phyloP scores from a whole-genome alignment of 2,329 filamentous ascomycete species.

The Emmonsiellopsis sp. region DNA sequence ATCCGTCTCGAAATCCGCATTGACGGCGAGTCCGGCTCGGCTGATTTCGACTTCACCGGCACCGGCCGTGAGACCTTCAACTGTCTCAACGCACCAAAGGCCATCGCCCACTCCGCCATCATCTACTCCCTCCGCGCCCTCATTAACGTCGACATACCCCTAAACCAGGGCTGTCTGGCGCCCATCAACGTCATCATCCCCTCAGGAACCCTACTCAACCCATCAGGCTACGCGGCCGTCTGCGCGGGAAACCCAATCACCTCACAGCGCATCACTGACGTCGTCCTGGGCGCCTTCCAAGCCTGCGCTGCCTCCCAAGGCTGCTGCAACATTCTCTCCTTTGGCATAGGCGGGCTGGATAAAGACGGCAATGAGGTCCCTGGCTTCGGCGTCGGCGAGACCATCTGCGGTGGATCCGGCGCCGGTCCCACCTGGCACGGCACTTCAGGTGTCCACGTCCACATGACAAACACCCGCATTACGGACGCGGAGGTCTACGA shows the following conservation, averaged over 20 bases:
- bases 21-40: slow-evolving; percentile 62
- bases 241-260: slow-evolving; percentile 78
- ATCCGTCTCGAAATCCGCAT: slow-evolving; percentile 69
- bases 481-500: slow-evolving; percentile 77
- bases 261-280: slow-evolving; percentile 69
- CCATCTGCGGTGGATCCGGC: slow-evolving; percentile 70
- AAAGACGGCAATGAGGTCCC: slow-evolving; percentile 47
- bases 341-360: slow-evolving; percentile 65
- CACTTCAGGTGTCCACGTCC: slow-evolving; percentile 66
- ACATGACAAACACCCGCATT: slow-evolving; percentile 83
- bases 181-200: slow-evolving; percentile 69
- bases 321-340: slow-evolving; percentile 76
- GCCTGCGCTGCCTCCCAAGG: slow-evolving; percentile 73
- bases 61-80: slow-evolving; percentile 72
- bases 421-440: slow-evolving; percentile 66
- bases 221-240: slow-evolving; percentile 67
- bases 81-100: slow-evolving; percentile 72
- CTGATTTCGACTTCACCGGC: slow-evolving; percentile 67
- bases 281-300: slow-evolving; percentile 69
- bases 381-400: slow-evolving; percentile 83
- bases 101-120: slow-evolving; percentile 73
- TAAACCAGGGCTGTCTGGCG: slow-evolving; percentile 76
- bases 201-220: slow-evolving; percentile 61
- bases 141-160: slow-evolving; percentile 70
- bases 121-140: slow-evolving; percentile 78